Evolutionary conservation across 2,329 filamentous ascomycete species (phyloP), one percentile per base, ranked within the genome.

Genomic region (Blumeria graminis): DNA sequence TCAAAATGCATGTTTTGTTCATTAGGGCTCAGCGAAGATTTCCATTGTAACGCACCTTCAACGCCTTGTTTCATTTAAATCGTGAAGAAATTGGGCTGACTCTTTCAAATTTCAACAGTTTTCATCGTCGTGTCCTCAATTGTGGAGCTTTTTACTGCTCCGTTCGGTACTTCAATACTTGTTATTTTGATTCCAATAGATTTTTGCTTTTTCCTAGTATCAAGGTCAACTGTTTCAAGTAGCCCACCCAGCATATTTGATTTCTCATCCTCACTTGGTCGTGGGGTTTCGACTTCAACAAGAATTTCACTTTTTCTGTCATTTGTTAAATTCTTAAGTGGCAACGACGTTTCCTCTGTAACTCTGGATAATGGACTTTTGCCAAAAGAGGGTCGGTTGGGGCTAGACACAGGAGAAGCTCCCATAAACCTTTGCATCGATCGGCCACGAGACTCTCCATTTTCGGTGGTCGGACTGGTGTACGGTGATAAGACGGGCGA

Each of bases 311-410:
- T 50, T 53, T 61, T 61, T 22, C 62, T 58, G 18, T 58, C 61
- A 22, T 60, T 62, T 13, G 63, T 64, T 34, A 58, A 59, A 39
- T 64, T 56, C 56, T 61, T 63, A 38, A 61, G 61, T 18, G 62
- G 60, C 35, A 63, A 57, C 28, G 62, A 56, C 35, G 64, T 57
- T 67, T 90, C 86, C 68, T 90, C 86, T 0, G 82, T 77, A 13
- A 90, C 85, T 60, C 82, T 75, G 54, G 83, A 82, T 57, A 90
- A 71, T 14, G 84, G 84, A 62, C 81, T 86, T 63, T 87, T 81
- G 61, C 78, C 77, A 59, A 76, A 79, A 11, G 77, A 75, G 1
- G 82, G 76, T 58, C 78, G 73, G 65, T 79, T 84, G 18, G 82
- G 80, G 62, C 80, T 84, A 9, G 72, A 71, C 60, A 76, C 72